Percentiles rank a stretch among this genome's conserved stretches.
Conservation (phyloP, 2,329 filamentous ascomycete genomes). For the Aspergillus sp. region DNA sequence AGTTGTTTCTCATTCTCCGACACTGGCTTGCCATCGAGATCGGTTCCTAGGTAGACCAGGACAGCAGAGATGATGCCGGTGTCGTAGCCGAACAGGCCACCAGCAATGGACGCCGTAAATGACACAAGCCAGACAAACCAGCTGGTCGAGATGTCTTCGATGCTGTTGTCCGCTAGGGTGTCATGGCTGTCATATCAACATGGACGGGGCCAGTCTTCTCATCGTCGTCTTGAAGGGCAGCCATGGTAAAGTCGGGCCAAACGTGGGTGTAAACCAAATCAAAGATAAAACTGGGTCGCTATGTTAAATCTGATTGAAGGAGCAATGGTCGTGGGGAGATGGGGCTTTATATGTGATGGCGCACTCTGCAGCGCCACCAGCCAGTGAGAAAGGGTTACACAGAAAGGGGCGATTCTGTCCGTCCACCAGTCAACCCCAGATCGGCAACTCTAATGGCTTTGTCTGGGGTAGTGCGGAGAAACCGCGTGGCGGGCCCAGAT, state of each 20-base stretch:
- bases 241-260: too few species aligned
- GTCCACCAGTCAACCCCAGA: not conserved
- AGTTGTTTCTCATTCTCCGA: conserved; percentile 50
- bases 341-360: not conserved
- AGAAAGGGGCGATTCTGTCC: not conserved
- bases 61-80: conserved; percentile 49
- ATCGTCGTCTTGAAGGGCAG: not conserved
- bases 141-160: conserved; percentile 40
- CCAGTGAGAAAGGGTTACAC: not conserved
- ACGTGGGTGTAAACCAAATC: too few species aligned
- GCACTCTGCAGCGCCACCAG: too few species aligned
- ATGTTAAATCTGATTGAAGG: not conserved
- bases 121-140: conserved; percentile 42
- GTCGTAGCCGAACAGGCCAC: conserved; percentile 45
- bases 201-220: conserved; percentile 1
- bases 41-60: conserved; percentile 32
- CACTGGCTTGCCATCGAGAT: conserved; percentile 41
- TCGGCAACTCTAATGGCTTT: not conserved
- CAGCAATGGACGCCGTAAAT: conserved; percentile 35
- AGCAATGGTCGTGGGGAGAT: not conserved
- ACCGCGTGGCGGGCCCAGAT: not conserved
- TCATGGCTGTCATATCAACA: not conserved
- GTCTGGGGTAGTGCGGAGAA: not conserved
- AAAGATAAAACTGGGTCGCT: too few species aligned
- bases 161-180: not conserved